Percentiles rank a stretch among this genome's conserved stretches.
Evolutionary conservation across 1,284 basidiomycete species (phyloP).

Genomic region (Trametes hirsuta): DNA sequence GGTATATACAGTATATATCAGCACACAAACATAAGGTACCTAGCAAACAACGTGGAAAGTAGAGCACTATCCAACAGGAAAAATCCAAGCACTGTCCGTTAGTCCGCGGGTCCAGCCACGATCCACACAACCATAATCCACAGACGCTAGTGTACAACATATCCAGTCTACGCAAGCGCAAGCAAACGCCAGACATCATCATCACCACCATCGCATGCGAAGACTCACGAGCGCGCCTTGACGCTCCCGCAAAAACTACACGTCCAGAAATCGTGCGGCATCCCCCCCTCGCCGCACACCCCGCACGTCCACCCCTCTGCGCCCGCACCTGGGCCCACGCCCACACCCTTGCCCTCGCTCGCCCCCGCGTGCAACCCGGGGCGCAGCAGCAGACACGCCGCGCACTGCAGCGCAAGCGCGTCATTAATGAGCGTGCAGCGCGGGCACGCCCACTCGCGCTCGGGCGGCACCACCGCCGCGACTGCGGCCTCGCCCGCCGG

Average conservation of each 20-base stretch:
- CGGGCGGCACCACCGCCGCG: slow-evolving; percentile 5
- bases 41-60: no score
- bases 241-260: slow-evolving; percentile 74
- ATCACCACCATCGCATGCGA: no score
- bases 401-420: slow-evolving; percentile 54
- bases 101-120: no score
- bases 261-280: slow-evolving; percentile 71
- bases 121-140: no score
- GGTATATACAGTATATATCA: no score
- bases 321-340: slow-evolving; percentile 51
- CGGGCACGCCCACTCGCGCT: slow-evolving; percentile 64
- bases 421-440: slow-evolving; percentile 75
- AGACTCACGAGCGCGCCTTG: slow-evolving; percentile 44
- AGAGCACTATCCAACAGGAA: no score
- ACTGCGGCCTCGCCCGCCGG: background rate
- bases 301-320: slow-evolving; percentile 63
- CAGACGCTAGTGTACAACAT: no score
- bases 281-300: slow-evolving; percentile 65
- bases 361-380: slow-evolving; percentile 35
- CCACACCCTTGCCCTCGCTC: slow-evolving; percentile 62
- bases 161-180: no score
- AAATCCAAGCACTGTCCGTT: no score
- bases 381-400: slow-evolving; percentile 59
- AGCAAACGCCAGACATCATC: no score
- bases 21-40: no score